Evolutionary conservation across 495 filamentous ascomycete species (phyloP), one percentile per base, ranked within the genome.

Genomic region (Neohortaea acidophila): DNA sequence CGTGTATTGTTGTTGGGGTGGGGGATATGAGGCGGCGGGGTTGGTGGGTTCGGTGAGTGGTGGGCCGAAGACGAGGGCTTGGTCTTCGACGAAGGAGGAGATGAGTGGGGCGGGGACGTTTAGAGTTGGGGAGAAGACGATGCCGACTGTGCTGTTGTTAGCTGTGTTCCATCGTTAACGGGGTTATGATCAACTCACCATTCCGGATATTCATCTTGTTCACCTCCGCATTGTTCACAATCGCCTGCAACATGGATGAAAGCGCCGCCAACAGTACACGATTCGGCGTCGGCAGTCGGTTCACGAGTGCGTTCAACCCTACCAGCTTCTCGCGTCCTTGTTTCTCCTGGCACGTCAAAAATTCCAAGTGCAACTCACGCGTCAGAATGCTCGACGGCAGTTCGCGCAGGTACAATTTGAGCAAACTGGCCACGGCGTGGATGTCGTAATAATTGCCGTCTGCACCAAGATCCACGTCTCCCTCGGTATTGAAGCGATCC

Each of bases 161-260:
- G 38, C 34, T 33, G 3, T 13, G 12, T n/a, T n/a, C n/a, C n/a
- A n/a, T n/a, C n/a, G n/a, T n/a, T n/a, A n/a, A n/a, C n/a, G 3
- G 11, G 18, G 28, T 42, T 22, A 44, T 41, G 10, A 19, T 26
- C 36, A 25, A 34, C 56, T 47, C 39, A 59, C 56, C 57, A 57
- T 97, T 97, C 26, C 89, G 74, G 37, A 94, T 82, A 4, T 79
- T 93, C 89, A 97, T 97, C 64, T 94, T 96, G 63, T 97, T 97
- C 49, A 79, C 66, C 45, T 85, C 79, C 2, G 83, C 69, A 46
- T 94, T 81, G 53, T 84, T 81, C 45, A 93, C 79, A 47, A 96
- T 84, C 47, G 75, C 75, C 51, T 93, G 81, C 45, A 97, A 58
- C 59, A 89, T 94, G 8, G 75, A 68, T 25, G 82, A 82, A 15